These are phyloP conservation scores for Thalassiosira mediterranea DNA, from an alignment of 352 stramenopile species.

Conservation along the genomic window DNA sequence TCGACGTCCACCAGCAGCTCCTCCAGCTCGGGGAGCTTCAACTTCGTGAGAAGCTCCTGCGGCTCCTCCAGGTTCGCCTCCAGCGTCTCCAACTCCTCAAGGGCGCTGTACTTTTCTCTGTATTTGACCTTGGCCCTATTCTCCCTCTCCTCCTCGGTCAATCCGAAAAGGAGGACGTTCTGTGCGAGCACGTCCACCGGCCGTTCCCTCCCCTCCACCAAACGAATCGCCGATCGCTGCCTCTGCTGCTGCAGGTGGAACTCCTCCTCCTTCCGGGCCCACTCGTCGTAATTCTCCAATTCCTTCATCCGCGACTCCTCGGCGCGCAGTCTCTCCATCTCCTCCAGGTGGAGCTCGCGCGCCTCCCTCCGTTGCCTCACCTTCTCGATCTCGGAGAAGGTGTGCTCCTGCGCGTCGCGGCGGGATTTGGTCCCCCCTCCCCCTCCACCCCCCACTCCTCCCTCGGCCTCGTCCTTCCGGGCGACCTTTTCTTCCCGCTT, in stretches of 20 bases:
- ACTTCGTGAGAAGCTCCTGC: slow-evolving; percentile 70
- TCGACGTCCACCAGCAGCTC: slow-evolving; percentile 88
- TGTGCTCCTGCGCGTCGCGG: slow-evolving; percentile 80
- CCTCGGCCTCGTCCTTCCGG: slow-evolving; percentile 48
- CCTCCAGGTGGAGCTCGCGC: slow-evolving; percentile 88
- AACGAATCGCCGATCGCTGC: slow-evolving; percentile 87
- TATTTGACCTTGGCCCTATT: slow-evolving; percentile 76
- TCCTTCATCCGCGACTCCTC: slow-evolving; percentile 95
- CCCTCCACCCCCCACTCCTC: neutral
- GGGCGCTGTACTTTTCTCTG: slow-evolving; percentile 85
- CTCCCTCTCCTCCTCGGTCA: slow-evolving; percentile 74
- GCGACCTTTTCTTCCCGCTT: slow-evolving; percentile 91
- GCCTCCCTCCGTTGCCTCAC: slow-evolving; percentile 87
- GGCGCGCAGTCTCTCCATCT: slow-evolving; percentile 93
- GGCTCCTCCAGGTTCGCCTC: slow-evolving; percentile 85
- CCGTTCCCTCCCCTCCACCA: slow-evolving; percentile 92
- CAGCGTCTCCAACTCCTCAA: slow-evolving; percentile 83
- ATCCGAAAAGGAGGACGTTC: slow-evolving; percentile 96
- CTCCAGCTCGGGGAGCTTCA: slow-evolving; percentile 87
- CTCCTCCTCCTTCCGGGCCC: slow-evolving; percentile 97
- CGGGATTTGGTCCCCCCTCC: slow-evolving; percentile 2
- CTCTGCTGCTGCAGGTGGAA: slow-evolving; percentile 94
- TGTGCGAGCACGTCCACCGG: slow-evolving; percentile 97
- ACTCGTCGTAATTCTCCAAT: slow-evolving; percentile 96
- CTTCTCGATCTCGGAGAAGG: slow-evolving; percentile 95